phyloP scores from a whole-genome alignment of 345 rosid species.

The Camelina sativa region DNA sequence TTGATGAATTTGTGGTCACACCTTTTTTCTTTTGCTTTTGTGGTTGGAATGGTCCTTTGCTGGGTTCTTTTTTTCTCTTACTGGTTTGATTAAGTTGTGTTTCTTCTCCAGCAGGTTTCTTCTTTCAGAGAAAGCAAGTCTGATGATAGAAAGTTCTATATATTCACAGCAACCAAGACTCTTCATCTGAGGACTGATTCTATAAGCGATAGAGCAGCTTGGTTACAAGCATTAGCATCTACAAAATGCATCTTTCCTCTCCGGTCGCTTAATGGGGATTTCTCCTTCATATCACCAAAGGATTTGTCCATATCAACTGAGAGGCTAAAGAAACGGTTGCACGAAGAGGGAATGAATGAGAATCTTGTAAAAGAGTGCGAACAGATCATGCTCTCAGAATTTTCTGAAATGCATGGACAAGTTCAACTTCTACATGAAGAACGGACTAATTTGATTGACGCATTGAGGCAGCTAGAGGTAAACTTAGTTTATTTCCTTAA shows the following conservation, averaged over 20 bases:
- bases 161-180: slow-evolving; percentile 96
- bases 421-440: slow-evolving; percentile 76
- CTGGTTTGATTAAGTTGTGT: slow-evolving; percentile 20
- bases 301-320: slow-evolving; percentile 80
- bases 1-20: slow-evolving; percentile 22
- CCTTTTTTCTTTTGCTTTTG: slow-evolving; percentile 4
- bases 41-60: slow-evolving; percentile 16
- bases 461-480: slow-evolving; percentile 93
- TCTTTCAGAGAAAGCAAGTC: slow-evolving; percentile 99
- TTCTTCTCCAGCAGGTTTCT: slow-evolving; percentile 67
- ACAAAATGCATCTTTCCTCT: slow-evolving; percentile 67
- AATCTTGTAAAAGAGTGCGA: slow-evolving; percentile 85
- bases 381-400: slow-evolving; percentile 86
- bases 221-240: slow-evolving; percentile 90
- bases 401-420: slow-evolving; percentile 73
- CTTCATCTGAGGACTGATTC: slow-evolving; percentile 93
- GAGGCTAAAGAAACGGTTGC: slow-evolving; percentile 67
- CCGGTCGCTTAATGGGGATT: slow-evolving; percentile 62
- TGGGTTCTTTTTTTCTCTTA: neutral
- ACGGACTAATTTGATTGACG: slow-evolving; percentile 73
- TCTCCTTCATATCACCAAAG: slow-evolving; percentile 56
- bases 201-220: slow-evolving; percentile 75
- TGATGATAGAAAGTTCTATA: slow-evolving; percentile 85
- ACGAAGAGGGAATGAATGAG: slow-evolving; percentile 69
- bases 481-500: slow-evolving; percentile 18